phyloP scores from a whole-genome alignment of 2,329 filamentous ascomycete species.

The Fusarium nygamai region DNA sequence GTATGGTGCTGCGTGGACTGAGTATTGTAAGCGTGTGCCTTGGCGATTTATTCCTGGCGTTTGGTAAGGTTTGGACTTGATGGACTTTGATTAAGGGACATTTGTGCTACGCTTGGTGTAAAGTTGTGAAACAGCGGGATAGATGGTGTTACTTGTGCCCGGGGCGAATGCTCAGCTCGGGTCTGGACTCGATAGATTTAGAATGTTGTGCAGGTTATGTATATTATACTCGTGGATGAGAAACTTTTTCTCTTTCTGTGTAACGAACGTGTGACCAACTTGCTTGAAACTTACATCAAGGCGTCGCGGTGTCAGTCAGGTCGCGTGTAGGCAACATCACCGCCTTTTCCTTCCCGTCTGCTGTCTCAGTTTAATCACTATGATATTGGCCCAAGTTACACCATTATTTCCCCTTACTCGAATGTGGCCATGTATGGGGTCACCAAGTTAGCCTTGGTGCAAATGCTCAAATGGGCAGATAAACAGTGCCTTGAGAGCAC shows the following conservation, averaged over 20 bases:
- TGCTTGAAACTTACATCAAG: not conserved
- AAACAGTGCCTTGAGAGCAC: fast-evolving
- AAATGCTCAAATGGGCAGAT: fast-evolving
- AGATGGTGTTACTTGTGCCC: not conserved
- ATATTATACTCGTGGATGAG: not conserved
- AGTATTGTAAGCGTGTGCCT: constrained; percentile 53
- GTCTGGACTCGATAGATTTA: not conserved
- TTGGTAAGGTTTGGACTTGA: constrained; percentile 26
- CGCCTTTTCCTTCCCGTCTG: not conserved
- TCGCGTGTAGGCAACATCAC: not conserved
- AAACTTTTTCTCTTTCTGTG: fast-evolving
- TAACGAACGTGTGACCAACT: not conserved
- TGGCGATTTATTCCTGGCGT: constrained; percentile 53
- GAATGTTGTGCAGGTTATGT: not conserved
- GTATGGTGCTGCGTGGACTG: constrained; percentile 56
- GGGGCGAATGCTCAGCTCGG: not conserved
- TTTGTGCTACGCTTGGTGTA: not conserved
- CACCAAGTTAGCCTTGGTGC: too few species aligned
- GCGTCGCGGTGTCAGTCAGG: not conserved
- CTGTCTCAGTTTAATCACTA: not conserved
- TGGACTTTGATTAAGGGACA: too few species aligned
- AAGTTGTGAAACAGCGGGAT: not conserved
- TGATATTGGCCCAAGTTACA: not conserved
- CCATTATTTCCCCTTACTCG: fast-evolving
- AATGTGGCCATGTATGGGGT: fast-evolving